A percentile compares a stretch with the other conserved stretches of the same genome.
Conservation (phyloP, 345 rosid genomes). For the Toxicodendron radicans region DNA sequence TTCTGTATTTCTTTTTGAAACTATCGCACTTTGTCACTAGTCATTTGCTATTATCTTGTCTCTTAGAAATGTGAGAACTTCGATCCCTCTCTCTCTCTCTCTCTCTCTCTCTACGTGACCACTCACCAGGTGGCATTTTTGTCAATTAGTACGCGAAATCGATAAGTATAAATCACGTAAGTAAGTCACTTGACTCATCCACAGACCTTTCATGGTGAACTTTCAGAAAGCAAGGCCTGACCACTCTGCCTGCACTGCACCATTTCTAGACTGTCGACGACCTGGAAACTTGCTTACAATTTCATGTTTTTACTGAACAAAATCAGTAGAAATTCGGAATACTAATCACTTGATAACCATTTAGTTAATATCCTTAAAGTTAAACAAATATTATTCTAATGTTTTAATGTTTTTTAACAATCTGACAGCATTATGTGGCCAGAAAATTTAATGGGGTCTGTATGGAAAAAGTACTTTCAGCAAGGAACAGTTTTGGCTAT, state of each 20-base stretch:
- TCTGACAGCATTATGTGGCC: too few relatives aligned
- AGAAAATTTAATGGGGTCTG: too few relatives aligned
- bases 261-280: neutral
- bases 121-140: conserved; percentile 1
- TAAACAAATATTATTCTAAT: too few relatives aligned
- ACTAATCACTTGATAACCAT: too few relatives aligned
- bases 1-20: conserved; percentile 5
- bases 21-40: conserved; percentile 27
- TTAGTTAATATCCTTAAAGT: too few relatives aligned
- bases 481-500: neutral
- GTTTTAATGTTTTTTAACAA: too few relatives aligned
- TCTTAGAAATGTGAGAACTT: conserved; percentile 24
- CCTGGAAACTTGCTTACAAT: neutral
- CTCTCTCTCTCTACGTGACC: neutral
- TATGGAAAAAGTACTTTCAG: neutral
- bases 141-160: neutral
- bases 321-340: neutral
- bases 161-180: conserved; percentile 1
- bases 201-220: conserved; percentile 13
- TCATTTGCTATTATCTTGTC: conserved; percentile 18
- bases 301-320: neutral
- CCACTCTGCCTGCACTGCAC: neutral
- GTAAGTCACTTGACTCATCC: neutral
- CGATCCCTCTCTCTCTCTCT: neutral
- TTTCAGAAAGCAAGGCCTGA: conserved; percentile 16